A percentile compares a stretch with the other conserved stretches of the same genome.
Evolutionary conservation across 2,329 filamentous ascomycete species (phyloP).

Genomic region (Trichophyton schoenleinii): DNA sequence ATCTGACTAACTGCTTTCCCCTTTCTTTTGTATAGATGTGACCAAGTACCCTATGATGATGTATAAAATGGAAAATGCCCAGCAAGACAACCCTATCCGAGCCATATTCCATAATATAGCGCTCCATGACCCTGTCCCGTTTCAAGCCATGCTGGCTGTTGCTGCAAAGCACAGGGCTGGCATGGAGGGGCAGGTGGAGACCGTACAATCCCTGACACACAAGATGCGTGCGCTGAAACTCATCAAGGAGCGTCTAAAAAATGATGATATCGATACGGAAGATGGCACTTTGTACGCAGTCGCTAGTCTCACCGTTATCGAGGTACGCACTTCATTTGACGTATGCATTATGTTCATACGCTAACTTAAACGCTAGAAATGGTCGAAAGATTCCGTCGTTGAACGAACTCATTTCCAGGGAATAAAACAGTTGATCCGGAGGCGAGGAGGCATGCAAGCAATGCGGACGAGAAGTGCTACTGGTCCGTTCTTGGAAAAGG

Average conservation of each 20-base stretch:
- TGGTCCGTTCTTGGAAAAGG: constrained; percentile 21
- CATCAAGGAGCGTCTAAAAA: constrained; percentile 21
- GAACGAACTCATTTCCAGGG: constrained; percentile 23
- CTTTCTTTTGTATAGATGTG: constrained; percentile 16
- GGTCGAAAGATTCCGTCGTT: constrained; percentile 22
- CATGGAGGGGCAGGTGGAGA: constrained; percentile 21
- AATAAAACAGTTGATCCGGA: constrained; percentile 19
- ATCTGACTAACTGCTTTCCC: neutral
- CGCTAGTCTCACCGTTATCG: constrained; percentile 24
- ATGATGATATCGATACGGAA: constrained; percentile 16
- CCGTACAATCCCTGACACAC: constrained; percentile 23
- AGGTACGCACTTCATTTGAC: constrained; percentile 15
- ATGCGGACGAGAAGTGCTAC: constrained; percentile 18
- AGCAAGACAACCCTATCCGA: constrained; percentile 21
- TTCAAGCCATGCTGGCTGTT: constrained; percentile 25
- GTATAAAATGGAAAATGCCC: constrained; percentile 22
- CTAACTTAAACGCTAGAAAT: constrained; percentile 19
- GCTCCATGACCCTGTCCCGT: constrained; percentile 21
- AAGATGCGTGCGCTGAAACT: constrained; percentile 23
- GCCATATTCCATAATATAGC: constrained; percentile 22
- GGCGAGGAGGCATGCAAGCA: constrained; percentile 22
- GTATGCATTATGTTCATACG: neutral
- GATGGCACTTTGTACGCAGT: constrained; percentile 23
- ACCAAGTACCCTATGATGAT: constrained; percentile 25
- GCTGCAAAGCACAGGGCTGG: constrained; percentile 23